phyloP scores from a whole-genome alignment of 2,329 filamentous ascomycete species.

The Botryotinia calthae region DNA sequence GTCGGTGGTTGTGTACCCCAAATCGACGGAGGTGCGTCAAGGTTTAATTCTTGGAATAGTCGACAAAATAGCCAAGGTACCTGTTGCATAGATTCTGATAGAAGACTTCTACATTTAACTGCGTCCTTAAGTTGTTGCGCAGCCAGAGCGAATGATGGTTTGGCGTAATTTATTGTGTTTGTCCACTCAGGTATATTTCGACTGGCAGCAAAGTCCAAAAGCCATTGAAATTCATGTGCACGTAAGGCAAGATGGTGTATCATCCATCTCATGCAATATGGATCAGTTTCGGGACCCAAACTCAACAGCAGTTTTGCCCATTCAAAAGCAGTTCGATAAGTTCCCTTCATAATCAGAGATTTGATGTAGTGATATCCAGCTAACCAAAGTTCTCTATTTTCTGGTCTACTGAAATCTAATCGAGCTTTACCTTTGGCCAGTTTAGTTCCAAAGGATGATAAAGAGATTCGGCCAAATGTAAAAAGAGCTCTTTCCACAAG shows the following conservation, averaged over 20 bases:
- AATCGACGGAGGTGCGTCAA: conserved; percentile 74
- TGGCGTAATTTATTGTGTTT: conserved; percentile 62
- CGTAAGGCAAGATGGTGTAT: conserved; percentile 84
- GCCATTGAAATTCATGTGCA: conserved; percentile 71
- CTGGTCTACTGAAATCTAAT: conserved; percentile 74
- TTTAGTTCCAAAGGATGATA: conserved; percentile 75
- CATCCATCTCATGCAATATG: conserved; percentile 76
- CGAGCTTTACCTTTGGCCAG: conserved; percentile 76
- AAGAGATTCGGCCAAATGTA: conserved; percentile 83
- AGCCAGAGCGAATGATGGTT: conserved; percentile 74
- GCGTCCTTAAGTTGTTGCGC: conserved; percentile 67
- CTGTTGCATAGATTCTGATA: conserved; percentile 65
- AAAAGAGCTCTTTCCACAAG: conserved; percentile 89
- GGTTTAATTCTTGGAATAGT: conserved; percentile 75
- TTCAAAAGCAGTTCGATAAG: conserved; percentile 87
- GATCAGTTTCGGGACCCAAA: conserved; percentile 70
- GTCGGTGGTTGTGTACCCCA: conserved; percentile 73
- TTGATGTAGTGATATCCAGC: conserved; percentile 85
- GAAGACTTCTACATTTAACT: conserved; percentile 60
- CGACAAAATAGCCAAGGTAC: conserved; percentile 83
- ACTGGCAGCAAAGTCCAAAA: conserved; percentile 64
- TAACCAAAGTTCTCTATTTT: conserved; percentile 92
- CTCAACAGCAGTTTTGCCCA: conserved; percentile 85
- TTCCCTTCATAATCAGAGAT: conserved; percentile 85
- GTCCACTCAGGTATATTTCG: conserved; percentile 44